A percentile compares a stretch with the other conserved stretches of the same genome.
Evolutionary conservation across 257 asterid genomes (phyloP).

Genomic region (Fraxinus cuspidata): DNA sequence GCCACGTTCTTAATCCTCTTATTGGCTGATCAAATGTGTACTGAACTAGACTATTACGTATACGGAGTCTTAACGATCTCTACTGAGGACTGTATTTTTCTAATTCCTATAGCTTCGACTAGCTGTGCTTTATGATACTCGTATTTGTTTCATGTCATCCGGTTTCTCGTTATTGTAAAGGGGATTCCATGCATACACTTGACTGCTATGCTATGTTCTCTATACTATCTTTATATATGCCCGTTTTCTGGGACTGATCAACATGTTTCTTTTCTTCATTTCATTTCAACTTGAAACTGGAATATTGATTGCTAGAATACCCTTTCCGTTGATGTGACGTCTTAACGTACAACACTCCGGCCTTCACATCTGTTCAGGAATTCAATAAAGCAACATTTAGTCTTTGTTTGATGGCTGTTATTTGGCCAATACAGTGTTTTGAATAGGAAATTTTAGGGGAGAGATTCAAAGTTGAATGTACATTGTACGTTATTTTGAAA

Average conservation of each 20-base stretch:
- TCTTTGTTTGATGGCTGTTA: no score
- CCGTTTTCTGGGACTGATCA: not conserved
- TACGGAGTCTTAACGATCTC: not conserved
- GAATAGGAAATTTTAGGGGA: no score
- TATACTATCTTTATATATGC: not conserved
- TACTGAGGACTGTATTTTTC: not conserved
- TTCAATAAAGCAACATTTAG: not conserved
- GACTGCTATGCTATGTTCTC: not conserved
- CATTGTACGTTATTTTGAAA: no score
- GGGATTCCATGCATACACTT: not conserved
- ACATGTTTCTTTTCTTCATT: not conserved
- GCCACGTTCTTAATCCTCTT: conserved; percentile 49
- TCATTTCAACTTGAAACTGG: not conserved
- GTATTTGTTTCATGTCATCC: not conserved
- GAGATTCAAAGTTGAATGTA: no score
- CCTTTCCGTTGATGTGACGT: not conserved
- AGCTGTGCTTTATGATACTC: not conserved
- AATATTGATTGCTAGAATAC: not conserved
- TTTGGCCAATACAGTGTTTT: no score
- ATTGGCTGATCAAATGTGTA: conserved; percentile 15
- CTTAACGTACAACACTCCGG: no score
- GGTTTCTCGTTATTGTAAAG: not conserved
- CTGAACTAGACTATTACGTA: not conserved
- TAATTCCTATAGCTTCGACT: not conserved
- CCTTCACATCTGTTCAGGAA: not conserved